Percentiles rank a stretch among this genome's conserved stretches.
phyloP scores from a whole-genome alignment of 73 alveolate species.

The Paramecium pentaurelia region DNA sequence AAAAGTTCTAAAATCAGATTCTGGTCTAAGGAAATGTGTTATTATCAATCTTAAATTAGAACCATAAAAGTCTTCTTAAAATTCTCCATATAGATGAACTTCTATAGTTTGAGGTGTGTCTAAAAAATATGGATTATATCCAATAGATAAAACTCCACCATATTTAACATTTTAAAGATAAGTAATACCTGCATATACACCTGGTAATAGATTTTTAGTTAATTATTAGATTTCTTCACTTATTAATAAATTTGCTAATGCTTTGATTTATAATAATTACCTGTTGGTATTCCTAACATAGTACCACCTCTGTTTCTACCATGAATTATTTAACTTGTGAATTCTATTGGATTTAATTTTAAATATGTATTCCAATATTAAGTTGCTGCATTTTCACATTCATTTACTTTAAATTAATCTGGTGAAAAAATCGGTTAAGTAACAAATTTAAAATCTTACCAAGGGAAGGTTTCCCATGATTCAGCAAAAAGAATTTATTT shows the following conservation, averaged over 20 bases:
- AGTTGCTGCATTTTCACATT: background rate
- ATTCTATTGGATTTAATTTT: background rate
- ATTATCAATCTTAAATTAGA: background rate
- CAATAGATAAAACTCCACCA: conserved; percentile 38
- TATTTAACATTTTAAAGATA: background rate
- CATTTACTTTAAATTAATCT: background rate
- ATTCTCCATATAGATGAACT: conserved; percentile 44
- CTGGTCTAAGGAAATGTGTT: conserved; percentile 54
- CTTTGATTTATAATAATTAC: background rate
- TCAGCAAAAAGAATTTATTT: background rate
- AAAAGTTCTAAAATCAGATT: conserved; percentile 52
- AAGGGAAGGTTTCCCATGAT: background rate
- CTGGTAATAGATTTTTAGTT: conserved; percentile 40
- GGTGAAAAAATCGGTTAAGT: background rate
- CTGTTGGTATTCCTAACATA: conserved; percentile 57
- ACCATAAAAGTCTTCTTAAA: conserved; percentile 58
- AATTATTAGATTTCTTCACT: background rate
- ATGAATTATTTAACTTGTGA: conserved; percentile 40
- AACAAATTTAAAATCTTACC: background rate
- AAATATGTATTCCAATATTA: background rate
- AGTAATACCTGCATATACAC: conserved; percentile 50
- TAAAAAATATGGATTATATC: conserved; percentile 46
- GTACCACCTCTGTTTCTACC: conserved; percentile 59
- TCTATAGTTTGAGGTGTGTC: background rate
- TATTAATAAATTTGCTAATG: conserved; percentile 49